Evolutionary conservation across 495 filamentous ascomycete genomes (phyloP).

Genomic region (Xylaria sp.): DNA sequence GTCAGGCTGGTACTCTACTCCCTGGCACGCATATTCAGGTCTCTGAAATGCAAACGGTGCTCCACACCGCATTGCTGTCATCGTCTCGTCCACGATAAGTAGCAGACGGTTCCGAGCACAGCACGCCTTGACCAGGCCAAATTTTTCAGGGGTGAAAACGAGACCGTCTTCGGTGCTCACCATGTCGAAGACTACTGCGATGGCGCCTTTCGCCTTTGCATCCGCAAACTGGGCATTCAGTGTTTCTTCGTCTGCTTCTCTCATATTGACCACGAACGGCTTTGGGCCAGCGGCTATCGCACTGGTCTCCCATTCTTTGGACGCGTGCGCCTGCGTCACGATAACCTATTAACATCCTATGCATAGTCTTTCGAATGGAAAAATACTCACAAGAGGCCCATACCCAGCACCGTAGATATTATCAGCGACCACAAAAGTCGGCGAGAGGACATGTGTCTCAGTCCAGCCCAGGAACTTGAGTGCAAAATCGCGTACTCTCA

Average conservation of each 20-base stretch:
- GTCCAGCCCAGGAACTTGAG: constrained; percentile 16
- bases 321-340: constrained; percentile 4
- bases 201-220: constrained; percentile 39
- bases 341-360: neutral
- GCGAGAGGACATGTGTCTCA: constrained; percentile 19
- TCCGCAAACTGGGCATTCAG: constrained; percentile 24
- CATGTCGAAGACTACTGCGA: constrained; percentile 45
- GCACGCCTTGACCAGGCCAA: constrained; percentile 22
- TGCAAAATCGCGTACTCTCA: constrained; percentile 11
- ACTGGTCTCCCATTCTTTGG: constrained; percentile 20
- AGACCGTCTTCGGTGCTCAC: constrained; percentile 31
- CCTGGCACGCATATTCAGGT: constrained; percentile 31
- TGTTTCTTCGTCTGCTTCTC: constrained; percentile 15
- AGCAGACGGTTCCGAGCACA: constrained; percentile 31
- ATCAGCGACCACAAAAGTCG: constrained; percentile 21
- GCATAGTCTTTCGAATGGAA: neutral
- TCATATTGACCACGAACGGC: constrained; percentile 22
- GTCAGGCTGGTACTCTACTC: constrained; percentile 30
- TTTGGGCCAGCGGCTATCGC: constrained; percentile 21
- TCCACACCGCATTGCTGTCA: constrained; percentile 37
- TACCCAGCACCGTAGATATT: constrained; percentile 23
- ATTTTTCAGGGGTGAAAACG: constrained; percentile 22
- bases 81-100: constrained; percentile 36
- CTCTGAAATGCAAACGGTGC: constrained; percentile 38
- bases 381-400: constrained; percentile 17